Evolutionary conservation across 192 early-diverging fungal genomes (phyloP), one percentile per base, ranked within the genome.

Genomic region (Backusella parvicylindrica): DNA sequence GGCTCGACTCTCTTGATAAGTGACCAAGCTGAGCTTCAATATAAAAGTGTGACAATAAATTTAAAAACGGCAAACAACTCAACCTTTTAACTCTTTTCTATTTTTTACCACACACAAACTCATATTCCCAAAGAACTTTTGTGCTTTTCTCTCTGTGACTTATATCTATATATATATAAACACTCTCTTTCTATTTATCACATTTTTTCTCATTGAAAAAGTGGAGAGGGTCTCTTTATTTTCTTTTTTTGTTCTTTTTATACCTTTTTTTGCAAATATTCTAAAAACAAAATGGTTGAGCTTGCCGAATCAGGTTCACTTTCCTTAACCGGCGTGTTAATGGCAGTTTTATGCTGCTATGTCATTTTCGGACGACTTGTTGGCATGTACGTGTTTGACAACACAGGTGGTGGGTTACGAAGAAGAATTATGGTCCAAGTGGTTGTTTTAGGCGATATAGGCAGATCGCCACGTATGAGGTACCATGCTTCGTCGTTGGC

Each of bases 401-500:
- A 33, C 0, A 32, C 64, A 6, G 47, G 36, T 9, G 9, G 15
- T 26, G 65, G 26, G 1, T 0, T 73, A 6, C 77, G 81, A n/a
- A 66, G 68, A 23, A 68, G 73, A 26, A 70, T 73, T 1, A 64
- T 79, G 21, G 81, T 79, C 0, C 81, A 83, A 49, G 78, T 90
- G 32, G 81, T 96, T 8, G 95, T 96, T 3, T 81, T 96, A 28
- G 95, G 94, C 4, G 95, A 96, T 68, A 88, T 95, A 79, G 93
- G 93, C 6, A 84, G 92, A 64, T 93, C 93, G 15, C 96, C 97
- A 13, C 89, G 96, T n/a, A 98, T 96, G 92, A 88, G 92, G 69
- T 91, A 95, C 74, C 97, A 99, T 80, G 94, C 95, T 41, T 73
- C 92, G 7, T 93, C 92, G 30, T 84, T 97, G 43, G 88, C 90